These are phyloP conservation scores for Aschersonia sp. DNA, from an alignment of 2,329 filamentous ascomycete species.

Conservation along the genomic window DNA sequence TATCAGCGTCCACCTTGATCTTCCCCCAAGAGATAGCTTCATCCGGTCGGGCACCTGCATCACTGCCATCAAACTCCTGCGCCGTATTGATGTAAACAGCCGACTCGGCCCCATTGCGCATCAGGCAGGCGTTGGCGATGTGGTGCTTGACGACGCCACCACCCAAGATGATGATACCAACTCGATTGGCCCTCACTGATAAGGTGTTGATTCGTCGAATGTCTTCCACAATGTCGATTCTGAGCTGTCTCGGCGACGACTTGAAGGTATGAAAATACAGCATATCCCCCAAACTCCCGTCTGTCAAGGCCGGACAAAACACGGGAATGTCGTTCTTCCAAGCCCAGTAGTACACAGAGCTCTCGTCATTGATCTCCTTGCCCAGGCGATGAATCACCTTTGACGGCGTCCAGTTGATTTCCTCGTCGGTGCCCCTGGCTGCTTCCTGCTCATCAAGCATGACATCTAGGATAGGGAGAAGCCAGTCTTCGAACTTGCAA, in stretches of 20 bases:
- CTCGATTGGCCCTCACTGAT: slow-evolving; percentile 70
- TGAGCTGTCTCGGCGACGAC: slow-evolving; percentile 64
- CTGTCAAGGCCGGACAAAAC: slow-evolving; percentile 91
- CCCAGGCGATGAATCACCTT: slow-evolving; percentile 83
- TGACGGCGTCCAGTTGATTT: slow-evolving; percentile 84
- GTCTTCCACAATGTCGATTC: slow-evolving; percentile 86
- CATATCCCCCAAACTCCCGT: slow-evolving; percentile 95
- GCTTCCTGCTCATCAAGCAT: slow-evolving; percentile 92
- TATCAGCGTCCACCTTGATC: slow-evolving; percentile 78
- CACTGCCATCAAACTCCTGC: slow-evolving; percentile 94
- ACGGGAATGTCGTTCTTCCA: slow-evolving; percentile 94
- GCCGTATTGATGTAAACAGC: slow-evolving; percentile 97
- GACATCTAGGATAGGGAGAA: slow-evolving; percentile 83
- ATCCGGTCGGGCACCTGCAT: slow-evolving; percentile 86
- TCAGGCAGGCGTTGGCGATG: slow-evolving; percentile 92
- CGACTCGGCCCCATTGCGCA: slow-evolving; percentile 94
- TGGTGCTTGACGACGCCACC: slow-evolving; percentile 97
- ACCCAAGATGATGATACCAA: slow-evolving; percentile 90
- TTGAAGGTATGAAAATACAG: slow-evolving; percentile 97
- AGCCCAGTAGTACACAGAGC: slow-evolving; percentile 93
- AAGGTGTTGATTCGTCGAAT: slow-evolving; percentile 89
- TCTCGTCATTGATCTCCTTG: slow-evolving; percentile 85
- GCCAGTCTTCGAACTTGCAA: slow-evolving; percentile 95
- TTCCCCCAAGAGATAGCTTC: slow-evolving; percentile 98
- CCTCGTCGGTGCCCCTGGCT: slow-evolving; percentile 50